Base-by-base conservation (phyloP, 2,329 filamentous ascomycete genomes). In the Alternaria triticimaculans region DNA sequence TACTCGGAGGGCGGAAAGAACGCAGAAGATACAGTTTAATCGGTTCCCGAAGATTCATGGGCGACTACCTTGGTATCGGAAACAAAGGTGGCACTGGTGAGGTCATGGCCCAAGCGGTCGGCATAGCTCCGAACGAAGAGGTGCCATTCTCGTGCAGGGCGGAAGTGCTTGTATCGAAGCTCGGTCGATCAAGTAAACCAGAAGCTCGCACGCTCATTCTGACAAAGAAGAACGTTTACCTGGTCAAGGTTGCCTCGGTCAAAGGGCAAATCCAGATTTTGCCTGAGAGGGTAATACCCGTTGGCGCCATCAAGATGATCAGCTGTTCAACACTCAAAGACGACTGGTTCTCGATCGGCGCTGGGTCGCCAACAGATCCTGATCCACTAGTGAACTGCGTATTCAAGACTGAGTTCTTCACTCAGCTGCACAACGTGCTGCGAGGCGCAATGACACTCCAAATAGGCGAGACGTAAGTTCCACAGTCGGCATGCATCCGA, bases 381-480 rank as follows among this genome's bases (percentile, higher is more conserved):
- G 96, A 99, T 80, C 94, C 96, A n/a, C 85, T 99, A 21, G 81
- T 99, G 74, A 97, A 90, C 82, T 99, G 96, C 76, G 84, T 97
- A 20, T 89, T 99, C 80, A 99, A 99, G 84, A 99, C 96, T 0
- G 96, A 99, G 76, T 90, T 99, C 81, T 97, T 98, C 77, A 96
- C 95, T 0, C 94, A 97, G 67, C 89, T 99, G 83, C 89, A 90
- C 76, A 89, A 88, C 55, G 89, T 89, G 56, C 92, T 96, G 81
- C 90, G 92, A 4, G 93, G 92, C 9, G 90, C 92, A 10, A 87
- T 97, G 76, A 93, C 90, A 76, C 82, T 99, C 51, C 93, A 92
- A 81, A 91, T 98, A 66, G 88, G 84, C n/a, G 90, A 96, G 26
- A 87, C 86, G 63, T 86, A 78, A 82, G 84, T 80, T 50, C 7